phyloP scores from a whole-genome alignment of 805 yeast genomes.

The Saturnispora quitensis region DNA sequence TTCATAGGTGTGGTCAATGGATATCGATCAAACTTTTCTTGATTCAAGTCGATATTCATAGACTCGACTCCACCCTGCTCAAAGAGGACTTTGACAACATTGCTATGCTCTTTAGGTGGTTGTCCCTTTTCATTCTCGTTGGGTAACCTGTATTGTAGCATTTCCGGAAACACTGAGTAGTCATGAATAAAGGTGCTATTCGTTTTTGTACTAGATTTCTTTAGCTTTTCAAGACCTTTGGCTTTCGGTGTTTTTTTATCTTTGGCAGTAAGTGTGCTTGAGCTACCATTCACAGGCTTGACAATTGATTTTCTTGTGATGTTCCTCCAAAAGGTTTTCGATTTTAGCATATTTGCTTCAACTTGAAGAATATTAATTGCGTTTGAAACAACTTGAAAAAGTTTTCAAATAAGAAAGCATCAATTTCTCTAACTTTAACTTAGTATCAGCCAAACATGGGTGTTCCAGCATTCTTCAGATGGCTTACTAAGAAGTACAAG shows the following conservation, averaged over 20 bases:
- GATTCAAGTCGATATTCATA: conserved; percentile 26
- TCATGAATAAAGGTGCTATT: conserved; percentile 25
- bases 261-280: conserved; percentile 3
- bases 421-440: neutral
- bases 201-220: conserved; percentile 8
- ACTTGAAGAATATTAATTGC: neutral
- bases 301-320: conserved; percentile 11
- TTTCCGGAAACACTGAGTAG: conserved; percentile 26
- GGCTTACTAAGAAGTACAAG: conserved; percentile 91
- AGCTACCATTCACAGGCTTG: conserved; percentile 1
- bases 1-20: conserved; percentile 33
- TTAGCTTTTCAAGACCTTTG: conserved; percentile 10
- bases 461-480: conserved; percentile 95
- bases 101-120: conserved; percentile 17
- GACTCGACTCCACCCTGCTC: conserved; percentile 31
- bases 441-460: conserved; percentile 46
- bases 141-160: conserved; percentile 25
- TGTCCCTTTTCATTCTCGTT: conserved; percentile 14
- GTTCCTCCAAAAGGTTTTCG: neutral
- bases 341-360: conserved; percentile 1
- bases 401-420: neutral
- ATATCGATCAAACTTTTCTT: conserved; percentile 30
- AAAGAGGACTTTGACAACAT: conserved; percentile 19
- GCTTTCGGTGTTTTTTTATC: conserved; percentile 8
- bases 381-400: neutral